phyloP scores from a whole-genome alignment of 257 asterid genomes.

The Gentiana dahurica region DNA sequence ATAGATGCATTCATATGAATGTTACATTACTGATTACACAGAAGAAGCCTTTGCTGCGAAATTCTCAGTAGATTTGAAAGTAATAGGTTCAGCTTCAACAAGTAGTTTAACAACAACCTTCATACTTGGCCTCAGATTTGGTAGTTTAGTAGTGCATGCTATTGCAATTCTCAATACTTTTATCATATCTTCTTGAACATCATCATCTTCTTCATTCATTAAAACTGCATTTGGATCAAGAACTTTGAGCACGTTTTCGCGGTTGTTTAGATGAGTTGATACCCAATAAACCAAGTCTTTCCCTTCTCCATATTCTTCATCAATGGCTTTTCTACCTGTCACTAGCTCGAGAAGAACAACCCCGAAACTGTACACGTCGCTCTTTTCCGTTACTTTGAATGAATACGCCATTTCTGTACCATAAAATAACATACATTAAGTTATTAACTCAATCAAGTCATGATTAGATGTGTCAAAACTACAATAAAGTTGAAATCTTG shows the following conservation, averaged over 20 bases:
- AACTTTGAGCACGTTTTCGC: constrained; percentile 40
- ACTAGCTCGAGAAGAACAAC: constrained; percentile 74
- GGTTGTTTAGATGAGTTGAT: constrained; percentile 42
- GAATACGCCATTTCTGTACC: constrained; percentile 83
- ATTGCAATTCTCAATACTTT: constrained; percentile 67
- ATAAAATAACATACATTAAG: no score
- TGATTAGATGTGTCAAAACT: no score
- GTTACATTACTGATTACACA: constrained; percentile 9
- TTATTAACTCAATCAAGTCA: no score
- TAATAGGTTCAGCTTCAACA: constrained; percentile 61
- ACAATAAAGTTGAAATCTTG: no score
- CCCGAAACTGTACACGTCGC: constrained; percentile 83
- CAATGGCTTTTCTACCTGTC: constrained; percentile 66
- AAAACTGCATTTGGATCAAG: constrained; percentile 53
- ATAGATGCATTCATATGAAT: no score
- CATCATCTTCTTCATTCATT: constrained; percentile 7
- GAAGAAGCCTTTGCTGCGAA: constrained; percentile 17
- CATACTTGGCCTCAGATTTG: constrained; percentile 77
- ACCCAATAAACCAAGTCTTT: constrained; percentile 84
- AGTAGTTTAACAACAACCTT: constrained; percentile 83
- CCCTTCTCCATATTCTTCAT: constrained; percentile 76
- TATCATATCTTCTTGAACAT: constrained; percentile 54
- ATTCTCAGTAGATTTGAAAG: constrained; percentile 30
- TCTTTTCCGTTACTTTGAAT: constrained; percentile 61
- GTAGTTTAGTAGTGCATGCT: constrained; percentile 77